Evolutionary conservation across 177 flowering plant genomes (phyloP), one percentile per base, ranked within the genome.

Genomic region (Vitis hybrid): DNA sequence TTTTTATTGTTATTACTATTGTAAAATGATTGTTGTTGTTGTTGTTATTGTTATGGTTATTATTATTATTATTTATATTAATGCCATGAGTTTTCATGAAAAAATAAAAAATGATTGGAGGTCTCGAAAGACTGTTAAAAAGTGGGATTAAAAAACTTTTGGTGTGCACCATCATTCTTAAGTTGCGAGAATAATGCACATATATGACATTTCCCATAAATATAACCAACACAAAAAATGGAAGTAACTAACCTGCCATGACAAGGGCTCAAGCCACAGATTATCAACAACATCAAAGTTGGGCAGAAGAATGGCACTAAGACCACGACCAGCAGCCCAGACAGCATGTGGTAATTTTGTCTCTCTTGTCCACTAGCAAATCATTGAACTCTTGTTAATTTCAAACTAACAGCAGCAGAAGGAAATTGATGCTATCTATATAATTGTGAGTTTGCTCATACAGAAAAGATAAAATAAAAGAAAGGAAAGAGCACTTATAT

Each of bases 311-410:
- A 80, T 79, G 63, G 97, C 89, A 82, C 84, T 85, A 11, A 94
- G 90, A 77, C 89, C 90, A 68, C 97, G 97, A 68, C 98, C 98
- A 84, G 97, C 92, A 56, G 98, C 97, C 99, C 99, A 94, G 61
- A 94, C 93, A 80, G 96, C 98, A 90, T 94, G 98, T 19, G 99
- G 97, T 50, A 86, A 84, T 81, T 92, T 92, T 51, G 90, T 78
- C 73, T 92, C 99, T 84, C 81, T 85, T 52, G 90, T 89, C 98
- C 96, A 94, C 98, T 94, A 66, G 60, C 71, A 71, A 64, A 74
- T 56, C 9, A 69, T 18, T 33, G 62, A 65, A 67, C 16, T 65
- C 60, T 18, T 14, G 45, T 80, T 52, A 80, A 21, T 29, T 69
- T 18, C 51, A 53, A 56, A 64, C 50, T 16, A 19, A 57, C 22